Evolutionary conservation across 352 stramenopile genomes (phyloP), one percentile per base, ranked within the genome.

Genomic region (Globisporangium irregulare): DNA sequence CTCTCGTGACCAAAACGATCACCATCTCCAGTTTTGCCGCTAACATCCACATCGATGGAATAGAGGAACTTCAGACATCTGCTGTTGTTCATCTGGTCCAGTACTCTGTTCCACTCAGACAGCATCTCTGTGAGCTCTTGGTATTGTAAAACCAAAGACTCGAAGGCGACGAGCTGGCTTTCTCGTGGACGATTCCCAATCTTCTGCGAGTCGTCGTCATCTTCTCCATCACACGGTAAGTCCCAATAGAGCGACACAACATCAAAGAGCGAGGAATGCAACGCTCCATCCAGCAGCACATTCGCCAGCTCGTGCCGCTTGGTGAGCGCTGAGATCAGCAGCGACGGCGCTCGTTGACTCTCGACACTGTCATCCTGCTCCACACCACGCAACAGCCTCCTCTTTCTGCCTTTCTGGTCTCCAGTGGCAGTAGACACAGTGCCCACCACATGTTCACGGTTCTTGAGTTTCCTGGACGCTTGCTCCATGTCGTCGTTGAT

Each of bases 281-380:
- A 51, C 8, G 75, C 69, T 32, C 65, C 74, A 66, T 92, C 80
- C 1, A 91, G 68, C 12, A 81, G 34, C 20, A 90, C 36, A 0
- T 56, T 53, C 59, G 65, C 64, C 4, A 81, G 54, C 9, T 77
- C 76, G 58, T 79, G 80, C 4, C 82, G 80, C 59, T 91, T 90
- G 0, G 59, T 22, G 3, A 92, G 68, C 14, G 82, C 72, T 3
- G 82, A 86, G 14, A 89, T 71, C 32, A 92, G 67, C 20, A 92
- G 68, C 22, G 84, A 92, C 43, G 84, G 84, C 22, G 76, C 51
- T 50, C 34, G 73, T 58, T 20, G 69, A 27, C 1, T 76, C 4
- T 53, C 38, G 14, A 53, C 58, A 8, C 57, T 25, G 8, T 55
- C 27, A 18, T 2, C 54, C 24, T 58, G 53, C 22, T 59, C 54